phyloP scores from a whole-genome alignment of 148 eudicot genomes.

The Camellia japonica region DNA sequence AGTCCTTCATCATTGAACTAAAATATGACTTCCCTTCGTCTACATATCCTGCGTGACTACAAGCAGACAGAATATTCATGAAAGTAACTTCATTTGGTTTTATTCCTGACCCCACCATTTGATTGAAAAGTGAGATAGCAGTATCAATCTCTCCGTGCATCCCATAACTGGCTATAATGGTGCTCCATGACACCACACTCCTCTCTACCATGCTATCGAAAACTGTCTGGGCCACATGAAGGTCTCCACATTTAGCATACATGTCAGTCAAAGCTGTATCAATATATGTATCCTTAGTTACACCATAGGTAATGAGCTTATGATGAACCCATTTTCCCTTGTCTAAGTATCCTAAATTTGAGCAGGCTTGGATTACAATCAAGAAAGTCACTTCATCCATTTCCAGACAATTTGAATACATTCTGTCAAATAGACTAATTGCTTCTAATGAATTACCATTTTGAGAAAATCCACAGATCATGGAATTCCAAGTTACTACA shows the following conservation, averaged over 20 bases:
- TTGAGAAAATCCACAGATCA: slow-evolving; percentile 55
- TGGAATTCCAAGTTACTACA: slow-evolving; percentile 60
- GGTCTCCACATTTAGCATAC: slow-evolving; percentile 65
- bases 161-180: slow-evolving; percentile 54
- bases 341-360: slow-evolving; percentile 44
- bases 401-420: slow-evolving; percentile 37
- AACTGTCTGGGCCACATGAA: slow-evolving; percentile 42
- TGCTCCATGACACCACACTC: slow-evolving; percentile 61
- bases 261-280: slow-evolving; percentile 54
- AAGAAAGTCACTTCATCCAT: slow-evolving; percentile 55
- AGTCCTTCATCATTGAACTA: slow-evolving; percentile 40
- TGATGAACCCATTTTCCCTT: slow-evolving; percentile 63
- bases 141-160: slow-evolving; percentile 44
- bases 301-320: slow-evolving; percentile 37
- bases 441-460: slow-evolving; percentile 44
- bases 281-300: slow-evolving; percentile 35
- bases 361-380: slow-evolving; percentile 61
- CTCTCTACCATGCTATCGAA: slow-evolving; percentile 44
- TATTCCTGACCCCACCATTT: slow-evolving; percentile 43
- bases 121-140: slow-evolving; percentile 38
- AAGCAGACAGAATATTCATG: slow-evolving; percentile 57
- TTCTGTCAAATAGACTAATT: slow-evolving; percentile 42
- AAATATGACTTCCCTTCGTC: slow-evolving; percentile 46
- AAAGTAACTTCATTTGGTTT: slow-evolving; percentile 57
- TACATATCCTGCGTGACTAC: slow-evolving; percentile 59